Percentiles rank a stretch among this genome's conserved stretches.
Evolutionary conservation across 2,329 filamentous ascomycete species (phyloP).

Genomic region (Nigrospora osmanthi): DNA sequence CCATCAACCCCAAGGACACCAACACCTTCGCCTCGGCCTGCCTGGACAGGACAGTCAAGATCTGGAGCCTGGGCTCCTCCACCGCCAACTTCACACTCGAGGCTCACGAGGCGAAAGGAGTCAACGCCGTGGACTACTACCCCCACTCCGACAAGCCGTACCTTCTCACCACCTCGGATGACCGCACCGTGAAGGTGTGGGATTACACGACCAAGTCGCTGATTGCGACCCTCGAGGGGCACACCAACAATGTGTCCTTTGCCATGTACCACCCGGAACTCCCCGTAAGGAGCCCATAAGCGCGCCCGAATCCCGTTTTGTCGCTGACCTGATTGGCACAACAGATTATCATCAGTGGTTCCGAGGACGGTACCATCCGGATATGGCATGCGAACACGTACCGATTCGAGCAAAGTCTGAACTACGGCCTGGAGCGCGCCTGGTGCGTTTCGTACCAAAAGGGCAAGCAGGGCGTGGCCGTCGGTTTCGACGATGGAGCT

Average conservation of each 20-base stretch:
- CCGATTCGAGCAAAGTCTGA: conserved; percentile 88
- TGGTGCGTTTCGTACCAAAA: conserved; percentile 98
- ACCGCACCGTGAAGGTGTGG: conserved; percentile 96
- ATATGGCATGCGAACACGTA: conserved; percentile 99
- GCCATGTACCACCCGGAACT: conserved; percentile 96
- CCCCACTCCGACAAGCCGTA: conserved; percentile 72
- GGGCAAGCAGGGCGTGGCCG: conserved; percentile 86
- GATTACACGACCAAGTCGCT: conserved; percentile 98
- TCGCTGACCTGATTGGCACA: neutral
- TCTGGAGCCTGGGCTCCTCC: conserved; percentile 92
- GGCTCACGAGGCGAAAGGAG: conserved; percentile 93
- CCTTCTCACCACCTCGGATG: conserved; percentile 91
- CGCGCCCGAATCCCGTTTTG: neutral
- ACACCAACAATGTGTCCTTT: conserved; percentile 97
- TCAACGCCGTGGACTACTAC: conserved; percentile 94
- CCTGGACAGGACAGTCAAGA: conserved; percentile 93
- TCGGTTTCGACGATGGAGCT: conserved; percentile 95
- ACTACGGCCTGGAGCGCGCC: conserved; percentile 89
- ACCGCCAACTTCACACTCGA: conserved; percentile 95
- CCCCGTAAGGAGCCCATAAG: conserved; percentile 33
- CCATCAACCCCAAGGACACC: conserved; percentile 96
- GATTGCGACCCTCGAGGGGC: conserved; percentile 92
- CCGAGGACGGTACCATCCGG: conserved; percentile 93
- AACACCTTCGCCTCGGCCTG: conserved; percentile 90
- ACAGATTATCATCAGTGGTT: conserved; percentile 86